Conservation (phyloP, 768 basidiomycete genomes). For the Boletus subcaerulescens region DNA sequence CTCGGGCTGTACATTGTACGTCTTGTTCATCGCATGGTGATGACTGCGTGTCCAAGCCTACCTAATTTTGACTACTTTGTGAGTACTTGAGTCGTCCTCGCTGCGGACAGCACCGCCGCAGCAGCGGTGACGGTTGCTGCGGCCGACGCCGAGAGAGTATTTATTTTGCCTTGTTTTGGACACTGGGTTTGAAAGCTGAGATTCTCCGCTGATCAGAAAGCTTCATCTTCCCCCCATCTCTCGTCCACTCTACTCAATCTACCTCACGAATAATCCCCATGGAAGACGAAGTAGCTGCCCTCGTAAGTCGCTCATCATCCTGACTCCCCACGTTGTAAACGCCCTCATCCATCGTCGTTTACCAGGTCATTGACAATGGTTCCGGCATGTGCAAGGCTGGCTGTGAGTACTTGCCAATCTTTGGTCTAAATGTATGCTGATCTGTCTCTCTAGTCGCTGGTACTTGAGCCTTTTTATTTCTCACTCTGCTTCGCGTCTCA, state of each 20-base stretch:
- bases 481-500: not conserved
- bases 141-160: not conserved
- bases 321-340: not conserved
- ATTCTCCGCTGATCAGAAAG: constrained; percentile 20
- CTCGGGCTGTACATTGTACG: no score
- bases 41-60: no score
- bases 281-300: constrained; percentile 66
- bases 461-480: constrained; percentile 25
- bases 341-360: not conserved
- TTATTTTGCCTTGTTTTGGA: constrained; percentile 22
- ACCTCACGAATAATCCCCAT: constrained; percentile 35
- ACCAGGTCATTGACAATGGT: constrained; percentile 87
- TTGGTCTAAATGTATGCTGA: constrained; percentile 17
- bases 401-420: constrained; percentile 53
- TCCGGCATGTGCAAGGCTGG: constrained; percentile 99
- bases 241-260: constrained; percentile 19
- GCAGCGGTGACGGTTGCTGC: not conserved
- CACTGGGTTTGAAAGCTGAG: constrained; percentile 20
- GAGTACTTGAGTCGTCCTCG: not conserved
- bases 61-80: no score
- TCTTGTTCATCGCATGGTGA: no score
- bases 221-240: constrained; percentile 20
- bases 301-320: constrained; percentile 32
- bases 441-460: constrained; percentile 54
- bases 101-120: not conserved